Base-by-base conservation (phyloP, 495 filamentous ascomycete species). In the Umbilicaria muhlenbergii region DNA sequence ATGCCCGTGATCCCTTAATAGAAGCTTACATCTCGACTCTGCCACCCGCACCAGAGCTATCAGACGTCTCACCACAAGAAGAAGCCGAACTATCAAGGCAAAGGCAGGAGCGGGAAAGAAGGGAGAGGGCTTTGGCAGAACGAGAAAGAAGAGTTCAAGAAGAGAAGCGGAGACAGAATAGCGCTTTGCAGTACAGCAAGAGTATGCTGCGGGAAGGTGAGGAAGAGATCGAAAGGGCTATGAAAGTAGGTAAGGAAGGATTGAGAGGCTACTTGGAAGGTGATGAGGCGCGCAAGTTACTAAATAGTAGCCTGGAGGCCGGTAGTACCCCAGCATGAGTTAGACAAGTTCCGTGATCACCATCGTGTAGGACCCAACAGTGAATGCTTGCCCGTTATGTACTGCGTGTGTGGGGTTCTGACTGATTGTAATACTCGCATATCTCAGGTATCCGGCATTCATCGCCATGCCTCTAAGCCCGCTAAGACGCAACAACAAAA, bases 1-100 rank as follows among this genome's bases (percentile, higher is more conserved):
- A 74, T 21, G 63, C 70, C 11, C 74, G 91, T 8, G 78, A 93
- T 54, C 68, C 76, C 11, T 65, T 98, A 8, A 70, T 94, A 15
- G 75, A 82, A 55, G 70, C 74, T 3, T 85, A 84, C 54, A 80
- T 96, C 19, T 71, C 79, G 34, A 82, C 76, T 2, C 60, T 96
- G 2, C 71, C 71, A 14, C 65, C 78, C 3, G 71, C 82, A 5
- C 83, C 83, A 0, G 69, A 75, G 31, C 52, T 65, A 17, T 54
- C 52, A 6, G 69, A 65, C 10, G 50, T 68, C 38, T 64, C 67
- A 13, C 58, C 60, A 2, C 73, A 77, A 44, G 77, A 82, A 43
- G 69, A 73, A 43, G 75, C 75, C 39, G 75, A 78, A 32, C 61
- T 64, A 6, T 68, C 66, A 38, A 79, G 73, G 49, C 78, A 77